A percentile compares a stretch with the other conserved stretches of the same genome.
Evolutionary conservation across 2,329 filamentous ascomycete genomes (phyloP).

Genomic region (Nakataea oryzae): DNA sequence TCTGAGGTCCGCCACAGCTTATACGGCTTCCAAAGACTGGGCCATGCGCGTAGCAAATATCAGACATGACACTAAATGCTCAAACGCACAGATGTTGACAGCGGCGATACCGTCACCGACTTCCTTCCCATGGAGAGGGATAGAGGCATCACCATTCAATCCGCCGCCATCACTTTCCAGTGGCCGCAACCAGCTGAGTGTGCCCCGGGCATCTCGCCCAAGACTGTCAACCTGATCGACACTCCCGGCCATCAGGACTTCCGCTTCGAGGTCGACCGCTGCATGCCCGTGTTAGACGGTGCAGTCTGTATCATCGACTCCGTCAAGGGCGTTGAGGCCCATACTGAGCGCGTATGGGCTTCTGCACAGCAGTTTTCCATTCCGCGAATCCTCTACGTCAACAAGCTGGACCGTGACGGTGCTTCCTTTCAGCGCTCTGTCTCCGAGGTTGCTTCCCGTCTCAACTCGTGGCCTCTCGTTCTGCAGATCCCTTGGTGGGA

Average conservation of each 20-base stretch:
- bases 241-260: slow-evolving; percentile 97
- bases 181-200: slow-evolving; percentile 59
- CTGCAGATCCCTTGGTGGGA: slow-evolving; percentile 96
- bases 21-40: background rate
- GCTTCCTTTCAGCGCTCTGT: slow-evolving; percentile 77
- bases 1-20: background rate
- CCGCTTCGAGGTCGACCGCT: slow-evolving; percentile 89
- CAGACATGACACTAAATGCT: background rate
- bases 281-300: slow-evolving; percentile 39
- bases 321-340: slow-evolving; percentile 65
- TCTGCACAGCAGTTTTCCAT: slow-evolving; percentile 81
- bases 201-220: slow-evolving; percentile 29
- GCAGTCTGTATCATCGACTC: slow-evolving; percentile 24
- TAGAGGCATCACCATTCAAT: slow-evolving; percentile 94
- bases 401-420: slow-evolving; percentile 77
- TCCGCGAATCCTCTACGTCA: slow-evolving; percentile 71
- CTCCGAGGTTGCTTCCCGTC: slow-evolving; percentile 68
- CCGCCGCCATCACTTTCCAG: slow-evolving; percentile 86
- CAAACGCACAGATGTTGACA: slow-evolving; percentile 62
- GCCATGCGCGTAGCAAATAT: slow-evolving; percentile 6
- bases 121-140: slow-evolving; percentile 89
- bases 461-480: slow-evolving; percentile 78
- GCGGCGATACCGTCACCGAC: slow-evolving; percentile 94
- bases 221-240: slow-evolving; percentile 86
- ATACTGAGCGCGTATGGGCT: slow-evolving; percentile 92